phyloP scores from a whole-genome alignment of 371 early-diverging fungal species.

The Mortierella polycephala region DNA sequence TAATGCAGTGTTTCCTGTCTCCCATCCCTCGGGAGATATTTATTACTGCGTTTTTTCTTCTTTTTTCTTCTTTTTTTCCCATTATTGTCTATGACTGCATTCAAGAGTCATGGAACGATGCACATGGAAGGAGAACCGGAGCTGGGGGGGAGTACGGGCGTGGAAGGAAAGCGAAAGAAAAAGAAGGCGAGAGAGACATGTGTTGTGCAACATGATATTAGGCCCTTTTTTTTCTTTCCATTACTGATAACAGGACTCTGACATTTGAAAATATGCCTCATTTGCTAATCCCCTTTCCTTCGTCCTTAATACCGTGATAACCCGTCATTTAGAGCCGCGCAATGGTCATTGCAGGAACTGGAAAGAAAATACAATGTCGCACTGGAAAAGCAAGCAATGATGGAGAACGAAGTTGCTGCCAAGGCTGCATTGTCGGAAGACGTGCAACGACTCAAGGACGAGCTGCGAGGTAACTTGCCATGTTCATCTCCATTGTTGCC shows the following conservation, averaged over 20 bases:
- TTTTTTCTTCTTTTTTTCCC: not conserved
- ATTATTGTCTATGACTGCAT: not conserved
- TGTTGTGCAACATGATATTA: slow-evolving; percentile 26
- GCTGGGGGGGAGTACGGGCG: not conserved
- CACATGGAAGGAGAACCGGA: not conserved
- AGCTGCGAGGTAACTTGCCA: slow-evolving; percentile 66
- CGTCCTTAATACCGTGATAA: not conserved
- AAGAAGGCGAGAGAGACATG: slow-evolving; percentile 9
- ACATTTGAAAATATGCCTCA: slow-evolving; percentile 7
- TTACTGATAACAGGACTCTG: slow-evolving; percentile 1
- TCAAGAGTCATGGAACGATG: slow-evolving; percentile 11
- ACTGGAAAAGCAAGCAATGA: slow-evolving; percentile 73
- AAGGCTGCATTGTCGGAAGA: slow-evolving; percentile 77
- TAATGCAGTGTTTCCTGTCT: slow-evolving; percentile 13
- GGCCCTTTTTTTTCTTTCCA: not conserved
- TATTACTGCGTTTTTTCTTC: not conserved
- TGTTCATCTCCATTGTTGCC: not conserved
- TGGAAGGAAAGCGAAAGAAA: not conserved
- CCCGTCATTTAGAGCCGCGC: slow-evolving; percentile 63
- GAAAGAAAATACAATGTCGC: slow-evolving; percentile 78
- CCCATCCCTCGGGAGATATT: too few species aligned
- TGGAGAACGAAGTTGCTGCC: slow-evolving; percentile 74
- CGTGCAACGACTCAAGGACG: slow-evolving; percentile 82
- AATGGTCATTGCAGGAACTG: slow-evolving; percentile 77
- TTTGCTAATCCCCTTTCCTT: not conserved